These are phyloP conservation scores for Meyerozyma elateridarum DNA, from an alignment of 1,139 yeast genomes.

Conservation along the genomic window DNA sequence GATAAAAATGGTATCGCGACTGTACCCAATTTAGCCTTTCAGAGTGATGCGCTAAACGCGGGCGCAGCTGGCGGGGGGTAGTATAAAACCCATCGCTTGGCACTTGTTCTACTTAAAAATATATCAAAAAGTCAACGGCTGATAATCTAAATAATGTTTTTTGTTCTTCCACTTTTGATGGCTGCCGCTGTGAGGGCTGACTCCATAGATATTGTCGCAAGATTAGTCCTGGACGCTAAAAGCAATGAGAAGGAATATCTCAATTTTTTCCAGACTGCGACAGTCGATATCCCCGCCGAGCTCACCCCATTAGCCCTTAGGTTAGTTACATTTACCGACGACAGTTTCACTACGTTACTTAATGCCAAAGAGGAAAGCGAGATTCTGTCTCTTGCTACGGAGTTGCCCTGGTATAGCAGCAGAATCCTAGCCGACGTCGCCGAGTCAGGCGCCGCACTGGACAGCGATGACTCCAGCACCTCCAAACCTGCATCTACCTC, in stretches of 20 bases:
- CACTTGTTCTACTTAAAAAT: too few species aligned
- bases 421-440: neutral
- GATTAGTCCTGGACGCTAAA: slow-evolving; percentile 24
- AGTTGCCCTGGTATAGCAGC: slow-evolving; percentile 41
- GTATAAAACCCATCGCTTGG: too few species aligned
- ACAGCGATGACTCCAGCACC: neutral
- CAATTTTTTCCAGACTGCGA: slow-evolving; percentile 20
- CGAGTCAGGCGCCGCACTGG: neutral
- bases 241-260: slow-evolving; percentile 20
- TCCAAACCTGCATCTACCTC: neutral
- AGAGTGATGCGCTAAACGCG: too few species aligned
- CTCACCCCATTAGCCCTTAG: slow-evolving; percentile 23
- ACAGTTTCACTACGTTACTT: slow-evolving; percentile 38
- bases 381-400: slow-evolving; percentile 30
- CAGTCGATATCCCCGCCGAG: slow-evolving; percentile 19
- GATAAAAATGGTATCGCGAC: too few species aligned
- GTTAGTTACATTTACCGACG: slow-evolving; percentile 36
- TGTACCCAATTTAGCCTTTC: too few species aligned
- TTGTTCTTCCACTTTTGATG: neutral
- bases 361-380: slow-evolving; percentile 12
- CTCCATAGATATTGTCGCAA: slow-evolving; percentile 18
- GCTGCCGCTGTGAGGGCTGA: neutral
- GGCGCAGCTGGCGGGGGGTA: too few species aligned
- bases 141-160: neutral
- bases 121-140: too few species aligned